Conservation (phyloP, 2,329 filamentous ascomycete genomes). For the Verticillium tricorpus region DNA sequence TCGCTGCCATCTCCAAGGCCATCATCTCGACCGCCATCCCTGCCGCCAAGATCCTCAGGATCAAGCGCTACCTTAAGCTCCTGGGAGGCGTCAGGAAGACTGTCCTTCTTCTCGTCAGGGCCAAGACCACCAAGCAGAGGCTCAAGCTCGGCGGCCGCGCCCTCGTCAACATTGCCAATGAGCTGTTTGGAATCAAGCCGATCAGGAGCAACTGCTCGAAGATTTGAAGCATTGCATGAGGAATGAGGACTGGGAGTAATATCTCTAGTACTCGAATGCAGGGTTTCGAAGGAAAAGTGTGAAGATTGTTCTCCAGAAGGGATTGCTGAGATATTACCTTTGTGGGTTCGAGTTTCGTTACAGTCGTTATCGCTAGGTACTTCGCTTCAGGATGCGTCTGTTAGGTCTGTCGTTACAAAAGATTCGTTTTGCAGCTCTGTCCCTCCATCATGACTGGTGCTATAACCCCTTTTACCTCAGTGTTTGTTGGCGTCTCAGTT, state of each 20-base stretch:
- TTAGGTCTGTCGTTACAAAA: too few species aligned
- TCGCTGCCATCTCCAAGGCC: conserved; percentile 14
- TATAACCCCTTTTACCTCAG: too few species aligned
- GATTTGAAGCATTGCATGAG: neutral
- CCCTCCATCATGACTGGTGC: too few species aligned
- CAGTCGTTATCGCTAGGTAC: neutral
- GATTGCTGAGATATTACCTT: too few species aligned
- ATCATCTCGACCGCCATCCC: conserved; percentile 16
- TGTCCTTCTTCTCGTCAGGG: conserved; percentile 17
- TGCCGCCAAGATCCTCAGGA: conserved; percentile 16
- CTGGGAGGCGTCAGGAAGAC: conserved; percentile 18
- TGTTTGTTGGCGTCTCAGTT: too few species aligned
- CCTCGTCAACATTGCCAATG: conserved; percentile 13
- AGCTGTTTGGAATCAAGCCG: conserved; percentile 15
- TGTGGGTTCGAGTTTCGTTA: neutral
- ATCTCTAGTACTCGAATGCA: too few species aligned
- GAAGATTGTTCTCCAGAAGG: neutral
- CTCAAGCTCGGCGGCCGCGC: conserved; percentile 16
- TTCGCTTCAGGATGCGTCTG: too few species aligned
- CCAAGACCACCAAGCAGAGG: conserved; percentile 14
- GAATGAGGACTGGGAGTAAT: neutral
- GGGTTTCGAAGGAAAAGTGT: neutral
- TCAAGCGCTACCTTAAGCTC: conserved; percentile 20
- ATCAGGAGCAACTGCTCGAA: conserved; percentile 16
- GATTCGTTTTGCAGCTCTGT: too few species aligned